Percentiles rank a stretch among this genome's conserved stretches.
Conservation (phyloP, 768 basidiomycete species). For the Mycena olivaceomarginata region DNA sequence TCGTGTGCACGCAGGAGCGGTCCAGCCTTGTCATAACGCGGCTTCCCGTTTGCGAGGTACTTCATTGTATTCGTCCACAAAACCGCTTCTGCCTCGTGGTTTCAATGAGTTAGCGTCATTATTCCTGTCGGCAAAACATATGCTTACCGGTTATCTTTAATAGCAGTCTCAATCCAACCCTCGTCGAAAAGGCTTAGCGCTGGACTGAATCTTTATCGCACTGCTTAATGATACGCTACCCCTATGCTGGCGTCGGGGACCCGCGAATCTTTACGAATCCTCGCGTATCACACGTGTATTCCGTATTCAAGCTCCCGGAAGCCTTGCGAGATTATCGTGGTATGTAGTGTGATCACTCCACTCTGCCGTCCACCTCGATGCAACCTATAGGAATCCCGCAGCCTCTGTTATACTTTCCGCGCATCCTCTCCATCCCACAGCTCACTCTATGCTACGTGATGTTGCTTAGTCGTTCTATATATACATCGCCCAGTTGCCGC, state of each 20-base stretch:
- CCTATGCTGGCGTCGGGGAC: constrained; percentile 2
- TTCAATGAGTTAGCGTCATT: constrained; percentile 23
- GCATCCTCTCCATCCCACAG: background rate
- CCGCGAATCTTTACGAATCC: background rate
- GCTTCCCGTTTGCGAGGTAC: background rate
- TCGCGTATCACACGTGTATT: constrained; percentile 30
- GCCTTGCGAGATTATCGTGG: constrained; percentile 45
- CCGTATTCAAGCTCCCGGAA: constrained; percentile 6
- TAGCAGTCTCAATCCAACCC: background rate
- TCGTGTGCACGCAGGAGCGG: too few relatives aligned
- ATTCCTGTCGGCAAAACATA: constrained; percentile 14
- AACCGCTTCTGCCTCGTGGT: constrained; percentile 37
- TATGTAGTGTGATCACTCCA: constrained; percentile 7
- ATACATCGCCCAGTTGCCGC: too few relatives aligned
- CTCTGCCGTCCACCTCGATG: constrained; percentile 38
- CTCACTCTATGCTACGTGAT: too few relatives aligned
- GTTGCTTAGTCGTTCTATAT: too few relatives aligned
- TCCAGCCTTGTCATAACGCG: background rate
- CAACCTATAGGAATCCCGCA: constrained; percentile 38
- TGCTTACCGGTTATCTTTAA: constrained; percentile 29
- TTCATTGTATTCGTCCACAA: background rate
- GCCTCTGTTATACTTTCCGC: constrained; percentile 21
- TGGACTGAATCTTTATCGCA: background rate
- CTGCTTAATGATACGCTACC: background rate
- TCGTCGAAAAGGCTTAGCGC: background rate